A percentile compares a stretch with the other conserved stretches of the same genome.
Evolutionary conservation across 1,284 basidiomycete species (phyloP).

Genomic region (Bjerkandera adusta): DNA sequence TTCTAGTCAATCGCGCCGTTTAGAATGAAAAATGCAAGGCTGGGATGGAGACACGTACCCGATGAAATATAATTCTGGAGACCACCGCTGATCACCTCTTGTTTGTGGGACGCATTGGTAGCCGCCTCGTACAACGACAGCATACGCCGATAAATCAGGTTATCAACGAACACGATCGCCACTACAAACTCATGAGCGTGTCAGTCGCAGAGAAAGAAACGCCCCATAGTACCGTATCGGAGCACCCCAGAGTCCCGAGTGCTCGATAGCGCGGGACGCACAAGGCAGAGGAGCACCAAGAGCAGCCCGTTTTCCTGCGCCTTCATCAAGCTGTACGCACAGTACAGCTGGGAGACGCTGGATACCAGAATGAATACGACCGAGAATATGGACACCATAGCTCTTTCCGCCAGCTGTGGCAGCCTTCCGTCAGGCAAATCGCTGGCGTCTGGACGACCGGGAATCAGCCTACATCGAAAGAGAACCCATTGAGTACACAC

Average conservation of each 20-base stretch:
- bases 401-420: no score
- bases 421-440: no score
- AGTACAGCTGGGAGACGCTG: no score
- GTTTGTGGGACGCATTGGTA: neutral
- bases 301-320: neutral
- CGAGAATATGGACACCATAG: no score
- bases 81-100: conserved; percentile 6
- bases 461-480: no score
- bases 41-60: no score
- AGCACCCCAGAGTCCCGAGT: neutral
- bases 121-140: conserved; percentile 6
- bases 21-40: no score
- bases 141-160: conserved; percentile 3
- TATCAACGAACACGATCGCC: neutral
- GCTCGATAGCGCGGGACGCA: neutral
- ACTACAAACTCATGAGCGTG: neutral
- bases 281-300: neutral
- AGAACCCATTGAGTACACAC: no score
- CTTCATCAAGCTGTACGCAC: neutral
- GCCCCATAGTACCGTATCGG: no score
- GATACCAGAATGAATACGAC: no score
- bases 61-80: conserved; percentile 2
- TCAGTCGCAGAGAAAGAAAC: neutral
- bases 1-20: no score
- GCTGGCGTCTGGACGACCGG: no score